Base-by-base conservation (phyloP, 768 basidiomycete genomes). In the Hemileccinum impolitum region DNA sequence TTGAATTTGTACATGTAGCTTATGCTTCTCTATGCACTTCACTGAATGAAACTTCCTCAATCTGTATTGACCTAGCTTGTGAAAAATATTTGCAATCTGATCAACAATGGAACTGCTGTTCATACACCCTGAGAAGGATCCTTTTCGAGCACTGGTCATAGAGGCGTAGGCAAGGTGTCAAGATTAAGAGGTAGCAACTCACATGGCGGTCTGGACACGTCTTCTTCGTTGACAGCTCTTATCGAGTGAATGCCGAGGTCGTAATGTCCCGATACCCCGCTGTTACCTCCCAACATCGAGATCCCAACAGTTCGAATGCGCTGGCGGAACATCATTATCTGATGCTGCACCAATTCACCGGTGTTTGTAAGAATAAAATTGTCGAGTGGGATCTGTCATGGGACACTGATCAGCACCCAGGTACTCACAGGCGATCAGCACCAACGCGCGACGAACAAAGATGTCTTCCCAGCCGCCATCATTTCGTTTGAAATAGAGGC, bases 241-340 rank as follows among this genome's bases (percentile, higher is more conserved):
- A 95, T 87, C 2, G 80, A 82, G 56, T 91, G 87, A 39, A 94
- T 75, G 4, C 87, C 88, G 0, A 95, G 77, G 56, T 94, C 93
- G 58, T 87, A 95, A 23, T 73, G 71, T 2, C 93, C 93, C 36
- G 82, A 74, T 9, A 81, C 72, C 13, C 83, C 80, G 47, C 87
- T 83, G 47, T 89, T 90, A 2, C 90, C 90, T 12, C 93, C 94
- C 4, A 98, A 73, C 14, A 97, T 69, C 1, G 90, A 90, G 31
- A 97, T 85, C 1, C 94, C 94, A 15, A 97, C 75, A 6, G 88
- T 88, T 42, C 86, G 77, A 14, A 98, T 70, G 39, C 78, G 80
- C 43, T 89, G 83, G 13, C 80, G 76, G 62, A 81, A 76, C 85
- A 97, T 94, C 37, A 68, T 68, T 21, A 94, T 81, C 55, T 90